Evolutionary conservation across 768 basidiomycete species (phyloP).

Genomic region (Tulasnella calospora): DNA sequence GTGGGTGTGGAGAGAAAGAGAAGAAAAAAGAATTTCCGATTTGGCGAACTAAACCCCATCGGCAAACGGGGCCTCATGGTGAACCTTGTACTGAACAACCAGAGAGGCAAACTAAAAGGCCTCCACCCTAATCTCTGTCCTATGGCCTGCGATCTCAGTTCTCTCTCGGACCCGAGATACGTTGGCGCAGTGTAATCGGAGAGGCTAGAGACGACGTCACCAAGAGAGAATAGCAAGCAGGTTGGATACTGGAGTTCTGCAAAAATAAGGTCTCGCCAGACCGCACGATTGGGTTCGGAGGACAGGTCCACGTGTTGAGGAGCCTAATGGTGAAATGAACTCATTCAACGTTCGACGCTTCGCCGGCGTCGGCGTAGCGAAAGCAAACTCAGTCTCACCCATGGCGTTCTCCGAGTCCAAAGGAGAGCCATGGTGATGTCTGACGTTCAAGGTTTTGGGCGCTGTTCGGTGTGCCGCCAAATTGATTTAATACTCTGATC

Average conservation of each 20-base stretch:
- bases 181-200: background rate
- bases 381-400: background rate
- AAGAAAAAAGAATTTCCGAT: background rate
- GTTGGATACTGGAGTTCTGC: background rate
- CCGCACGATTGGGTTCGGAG: background rate
- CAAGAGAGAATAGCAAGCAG: background rate
- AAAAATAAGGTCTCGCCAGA: background rate
- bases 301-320: background rate
- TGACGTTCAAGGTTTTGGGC: background rate
- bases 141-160: background rate
- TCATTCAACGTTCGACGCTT: background rate
- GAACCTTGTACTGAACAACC: background rate
- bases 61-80: conserved; percentile 1
- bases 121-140: background rate
- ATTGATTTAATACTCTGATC: background rate
- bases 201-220: background rate
- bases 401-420: background rate
- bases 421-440: background rate
- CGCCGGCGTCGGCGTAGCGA: background rate
- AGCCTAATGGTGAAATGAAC: background rate
- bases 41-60: background rate
- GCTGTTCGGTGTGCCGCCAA: background rate
- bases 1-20: background rate
- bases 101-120: background rate
- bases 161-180: background rate